Evolutionary conservation across 257 asterid species (phyloP).

Genomic region (Scutellaria baicalensis): DNA sequence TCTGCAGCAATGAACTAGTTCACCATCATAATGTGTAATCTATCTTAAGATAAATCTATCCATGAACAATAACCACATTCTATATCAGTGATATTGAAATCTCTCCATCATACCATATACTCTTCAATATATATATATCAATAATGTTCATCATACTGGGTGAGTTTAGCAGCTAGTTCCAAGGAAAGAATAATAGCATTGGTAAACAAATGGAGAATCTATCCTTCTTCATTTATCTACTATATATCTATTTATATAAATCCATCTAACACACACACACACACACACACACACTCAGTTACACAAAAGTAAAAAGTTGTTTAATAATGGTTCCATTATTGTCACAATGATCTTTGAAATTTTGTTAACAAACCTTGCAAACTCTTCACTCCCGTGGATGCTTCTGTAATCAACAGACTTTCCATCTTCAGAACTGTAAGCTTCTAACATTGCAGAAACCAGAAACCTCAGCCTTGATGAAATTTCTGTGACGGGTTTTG

Average conservation of each 20-base stretch:
- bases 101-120: background rate
- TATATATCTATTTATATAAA: background rate
- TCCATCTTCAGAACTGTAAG: constrained; percentile 73
- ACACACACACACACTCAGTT: background rate
- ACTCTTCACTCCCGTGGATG: constrained; percentile 92
- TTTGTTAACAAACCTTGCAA: constrained; percentile 54
- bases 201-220: background rate
- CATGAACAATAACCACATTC: background rate
- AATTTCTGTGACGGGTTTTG: constrained; percentile 73
- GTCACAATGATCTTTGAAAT: background rate
- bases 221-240: background rate
- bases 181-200: background rate
- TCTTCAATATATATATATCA: background rate
- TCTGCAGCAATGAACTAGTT: background rate
- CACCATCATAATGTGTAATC: background rate
- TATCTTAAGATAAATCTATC: background rate
- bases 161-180: background rate
- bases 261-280: background rate
- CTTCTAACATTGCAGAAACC: constrained; percentile 67
- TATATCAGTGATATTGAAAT: background rate
- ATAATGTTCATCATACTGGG: background rate
- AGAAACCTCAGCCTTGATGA: constrained; percentile 67
- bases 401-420: constrained; percentile 70
- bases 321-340: background rate
- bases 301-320: background rate